Base-by-base conservation (phyloP, 177 flowering plant species). In the Vitis hybrid region DNA sequence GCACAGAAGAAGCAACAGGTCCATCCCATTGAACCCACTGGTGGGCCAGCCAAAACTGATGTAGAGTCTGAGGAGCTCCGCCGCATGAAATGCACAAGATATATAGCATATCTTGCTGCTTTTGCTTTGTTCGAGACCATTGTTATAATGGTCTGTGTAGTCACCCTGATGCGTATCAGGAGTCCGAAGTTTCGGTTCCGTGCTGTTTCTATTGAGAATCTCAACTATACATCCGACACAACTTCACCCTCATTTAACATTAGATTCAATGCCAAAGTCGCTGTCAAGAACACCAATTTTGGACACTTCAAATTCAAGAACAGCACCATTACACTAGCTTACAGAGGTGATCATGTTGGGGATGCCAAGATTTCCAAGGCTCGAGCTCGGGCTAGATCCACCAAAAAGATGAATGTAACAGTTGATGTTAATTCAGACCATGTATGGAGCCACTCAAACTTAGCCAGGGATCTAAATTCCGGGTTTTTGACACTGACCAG, bases 401-500 rank as follows among this genome's bases (percentile, higher is more conserved):
- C 75, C 18, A 64, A 52, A 66, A 76, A 54, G 56, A 35, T 76
- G 11, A 21, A 52, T 6, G 66, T 60, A 12, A n/a, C 15, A 10
- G 65, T 72, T 64, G 51, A 50, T n/a, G 56, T 75, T 50, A 30
- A 60, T 6, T 62, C 75, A 2, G 12, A 4, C 13, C 12, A n/a
- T 3, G 16, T 60, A 56, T 14, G 50, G 2, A n/a, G 12, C 4
- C 61, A 64, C n/a, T 32, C 60, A 3, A 56, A 56, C 18, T 56
- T 69, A 13, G 66, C 3, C 6, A 18, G 40, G 2, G 77, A 74
- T 65, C 49, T 73, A 54, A 62, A 19, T 30, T 21, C 63, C 14
- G 72, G 72, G 65, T 46, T 64, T 16, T 48, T 72, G 72, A 32
- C 60, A 18, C 19, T 75, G 2, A 67, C 11, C 56, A 56, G 68